phyloP scores from a whole-genome alignment of 1,139 yeast genomes.

The Geotrichum klebahnii region DNA sequence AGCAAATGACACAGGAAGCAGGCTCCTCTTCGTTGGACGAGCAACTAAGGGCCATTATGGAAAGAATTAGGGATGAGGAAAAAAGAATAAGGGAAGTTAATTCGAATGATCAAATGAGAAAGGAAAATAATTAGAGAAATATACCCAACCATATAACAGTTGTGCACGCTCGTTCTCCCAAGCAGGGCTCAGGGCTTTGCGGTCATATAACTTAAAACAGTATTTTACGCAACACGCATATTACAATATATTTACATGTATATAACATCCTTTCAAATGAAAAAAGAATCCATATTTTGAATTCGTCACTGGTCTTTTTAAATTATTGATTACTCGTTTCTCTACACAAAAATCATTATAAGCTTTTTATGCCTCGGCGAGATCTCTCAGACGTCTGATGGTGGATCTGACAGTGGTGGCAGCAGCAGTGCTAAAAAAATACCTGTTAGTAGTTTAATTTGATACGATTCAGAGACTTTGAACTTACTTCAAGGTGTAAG shows the following conservation, averaged over 20 bases:
- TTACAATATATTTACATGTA: no score
- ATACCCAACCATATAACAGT: no score
- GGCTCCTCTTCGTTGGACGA: slow-evolving; percentile 2
- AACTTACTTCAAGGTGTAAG: slow-evolving; percentile 81
- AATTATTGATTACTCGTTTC: slow-evolving; percentile 14
- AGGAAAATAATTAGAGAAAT: background rate
- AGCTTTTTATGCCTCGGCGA: slow-evolving; percentile 87
- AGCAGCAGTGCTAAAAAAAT: slow-evolving; percentile 73
- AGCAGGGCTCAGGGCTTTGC: no score
- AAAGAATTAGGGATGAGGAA: background rate
- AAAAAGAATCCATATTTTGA: no score
- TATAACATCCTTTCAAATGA: no score
- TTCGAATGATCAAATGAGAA: background rate
- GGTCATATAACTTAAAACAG: no score
- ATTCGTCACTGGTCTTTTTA: slow-evolving; percentile 3
- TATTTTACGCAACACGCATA: no score
- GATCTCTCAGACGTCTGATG: slow-evolving; percentile 99
- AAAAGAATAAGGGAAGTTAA: background rate
- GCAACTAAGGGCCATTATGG: slow-evolving; percentile 2
- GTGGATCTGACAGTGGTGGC: slow-evolving; percentile 99
- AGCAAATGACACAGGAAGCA: slow-evolving; percentile 29
- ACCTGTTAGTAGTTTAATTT: background rate
- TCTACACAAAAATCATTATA: slow-evolving; percentile 19
- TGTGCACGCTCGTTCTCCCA: no score
- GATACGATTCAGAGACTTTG: background rate